Conservation (phyloP, 164 flowering plant genomes). For the Aristolochia californica region DNA sequence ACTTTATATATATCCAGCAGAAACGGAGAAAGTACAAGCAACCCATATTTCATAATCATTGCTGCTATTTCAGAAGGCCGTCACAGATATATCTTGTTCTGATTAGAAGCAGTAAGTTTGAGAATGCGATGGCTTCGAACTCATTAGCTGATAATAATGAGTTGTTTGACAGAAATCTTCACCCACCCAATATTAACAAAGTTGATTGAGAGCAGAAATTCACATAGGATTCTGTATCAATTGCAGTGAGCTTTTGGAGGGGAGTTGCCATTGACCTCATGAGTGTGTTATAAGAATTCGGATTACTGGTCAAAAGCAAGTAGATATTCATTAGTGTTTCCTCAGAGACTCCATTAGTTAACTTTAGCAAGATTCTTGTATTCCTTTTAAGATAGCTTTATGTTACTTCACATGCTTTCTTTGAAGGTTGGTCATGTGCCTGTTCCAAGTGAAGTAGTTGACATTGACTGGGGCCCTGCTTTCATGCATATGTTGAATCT, state of each 20-base stretch:
- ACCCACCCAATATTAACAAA: not conserved
- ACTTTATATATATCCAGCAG: no score
- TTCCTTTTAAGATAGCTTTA: conserved; percentile 41
- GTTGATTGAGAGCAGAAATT: no score
- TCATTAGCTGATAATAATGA: not conserved
- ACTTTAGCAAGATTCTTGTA: conserved; percentile 54
- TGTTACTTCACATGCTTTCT: conserved; percentile 33
- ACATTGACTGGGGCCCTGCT: not conserved
- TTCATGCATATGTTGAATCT: not conserved
- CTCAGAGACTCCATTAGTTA: conserved; percentile 37
- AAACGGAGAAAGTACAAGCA: no score
- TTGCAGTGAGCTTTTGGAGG: conserved; percentile 7
- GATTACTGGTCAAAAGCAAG: conserved; percentile 38
- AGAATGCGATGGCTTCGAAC: not conserved
- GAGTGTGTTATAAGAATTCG: not conserved
- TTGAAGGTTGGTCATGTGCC: conserved; percentile 30
- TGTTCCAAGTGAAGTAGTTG: conserved; percentile 7
- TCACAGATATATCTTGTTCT: not conserved
- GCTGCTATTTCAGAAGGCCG: not conserved
- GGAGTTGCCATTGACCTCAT: conserved; percentile 13
- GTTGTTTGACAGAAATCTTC: not conserved
- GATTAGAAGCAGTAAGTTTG: not conserved
- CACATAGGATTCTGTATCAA: conserved; percentile 14
- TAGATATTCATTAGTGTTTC: conserved; percentile 34
- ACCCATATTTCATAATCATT: no score